Evolutionary conservation across 1,139 yeast species (phyloP).

Genomic region (Geotrichum klebahnii): DNA sequence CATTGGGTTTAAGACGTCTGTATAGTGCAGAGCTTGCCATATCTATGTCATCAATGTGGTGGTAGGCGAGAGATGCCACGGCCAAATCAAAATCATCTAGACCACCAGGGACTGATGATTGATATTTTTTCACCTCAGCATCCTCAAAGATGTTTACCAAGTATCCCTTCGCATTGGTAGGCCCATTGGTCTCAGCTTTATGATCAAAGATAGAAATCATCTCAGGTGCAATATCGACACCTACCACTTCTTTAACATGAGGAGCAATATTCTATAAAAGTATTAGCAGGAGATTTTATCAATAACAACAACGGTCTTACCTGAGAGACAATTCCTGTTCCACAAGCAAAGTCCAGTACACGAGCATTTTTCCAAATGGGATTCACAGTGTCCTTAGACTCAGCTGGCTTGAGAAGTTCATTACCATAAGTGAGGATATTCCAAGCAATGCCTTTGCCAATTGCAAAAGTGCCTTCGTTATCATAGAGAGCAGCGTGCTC

Average conservation of each 20-base stretch:
- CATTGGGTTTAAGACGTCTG: slow-evolving; percentile 24
- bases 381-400: background rate
- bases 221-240: slow-evolving; percentile 34
- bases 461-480: slow-evolving; percentile 2
- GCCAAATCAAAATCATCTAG: slow-evolving; percentile 30
- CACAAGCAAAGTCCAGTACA: slow-evolving; percentile 37
- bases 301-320: too few relatives aligned
- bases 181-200: slow-evolving; percentile 28
- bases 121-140: slow-evolving; percentile 24
- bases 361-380: slow-evolving; percentile 25
- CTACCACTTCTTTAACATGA: slow-evolving; percentile 29
- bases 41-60: slow-evolving; percentile 33
- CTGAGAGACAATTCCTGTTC: slow-evolving; percentile 31
- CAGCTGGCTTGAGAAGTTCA: too few relatives aligned
- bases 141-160: slow-evolving; percentile 26
- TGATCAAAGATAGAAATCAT: slow-evolving; percentile 31
- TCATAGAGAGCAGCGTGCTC: slow-evolving; percentile 4
- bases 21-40: slow-evolving; percentile 26
- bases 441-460: slow-evolving; percentile 4
- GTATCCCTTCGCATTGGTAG: slow-evolving; percentile 26
- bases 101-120: slow-evolving; percentile 27
- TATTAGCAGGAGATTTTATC: background rate
- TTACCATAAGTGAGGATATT: background rate
- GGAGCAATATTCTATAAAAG: slow-evolving; percentile 28
- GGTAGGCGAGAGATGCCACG: slow-evolving; percentile 34